These are phyloP conservation scores for Vickermania spadyakhi DNA, from an alignment of 208 protist species.

Conservation along the genomic window DNA sequence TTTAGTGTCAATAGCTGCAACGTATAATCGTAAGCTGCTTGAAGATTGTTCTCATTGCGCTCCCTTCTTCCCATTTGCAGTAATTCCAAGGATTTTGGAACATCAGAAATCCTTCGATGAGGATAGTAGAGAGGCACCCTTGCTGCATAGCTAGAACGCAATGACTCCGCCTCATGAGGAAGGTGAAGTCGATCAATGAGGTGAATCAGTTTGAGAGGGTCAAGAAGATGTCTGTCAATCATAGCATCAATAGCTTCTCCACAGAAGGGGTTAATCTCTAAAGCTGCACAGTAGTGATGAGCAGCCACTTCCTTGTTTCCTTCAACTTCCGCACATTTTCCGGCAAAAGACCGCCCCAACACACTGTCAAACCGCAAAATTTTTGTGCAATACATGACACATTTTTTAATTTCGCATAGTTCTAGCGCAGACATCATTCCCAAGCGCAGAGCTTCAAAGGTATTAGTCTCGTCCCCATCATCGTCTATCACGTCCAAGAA, in stretches of 20 bases:
- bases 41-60: conserved; percentile 68
- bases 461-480: conserved; percentile 10
- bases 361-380: conserved; percentile 12
- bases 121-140: not conserved
- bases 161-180: conserved; percentile 31
- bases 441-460: conserved; percentile 14
- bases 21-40: conserved; percentile 43
- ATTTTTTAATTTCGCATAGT: conserved; percentile 49
- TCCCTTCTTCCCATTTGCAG: conserved; percentile 37
- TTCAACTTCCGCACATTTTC: conserved; percentile 59
- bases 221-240: conserved; percentile 50
- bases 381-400: conserved; percentile 25
- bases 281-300: conserved; percentile 47
- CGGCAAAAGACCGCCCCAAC: conserved; percentile 42
- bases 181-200: conserved; percentile 53
- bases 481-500: conserved; percentile 14
- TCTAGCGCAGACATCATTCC: conserved; percentile 69
- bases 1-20: conserved; percentile 43
- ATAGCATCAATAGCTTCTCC: conserved; percentile 57
- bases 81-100: conserved; percentile 34
- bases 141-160: conserved; percentile 12
- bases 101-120: conserved; percentile 6
- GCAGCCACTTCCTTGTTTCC: conserved; percentile 46
- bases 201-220: conserved; percentile 19
- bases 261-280: conserved; percentile 64